Evolutionary conservation across 352 stramenopile genomes (phyloP), one percentile per base, ranked within the genome.

Genomic region (Globisporangium orthogonon): DNA sequence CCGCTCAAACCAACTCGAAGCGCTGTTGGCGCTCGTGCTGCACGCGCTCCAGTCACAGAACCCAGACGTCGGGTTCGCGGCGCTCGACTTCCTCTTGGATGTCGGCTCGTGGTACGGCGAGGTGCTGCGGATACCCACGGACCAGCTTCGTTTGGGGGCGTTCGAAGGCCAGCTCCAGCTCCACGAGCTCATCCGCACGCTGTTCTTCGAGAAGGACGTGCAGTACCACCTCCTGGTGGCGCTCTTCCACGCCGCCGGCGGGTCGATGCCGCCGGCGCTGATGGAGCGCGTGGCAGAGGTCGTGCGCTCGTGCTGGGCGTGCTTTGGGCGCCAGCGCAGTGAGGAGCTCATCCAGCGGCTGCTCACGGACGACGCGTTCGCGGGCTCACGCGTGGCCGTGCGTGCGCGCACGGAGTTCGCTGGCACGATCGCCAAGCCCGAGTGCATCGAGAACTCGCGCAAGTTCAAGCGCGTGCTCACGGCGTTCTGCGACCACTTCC

Each of bases 181-280:
- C 23, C 66, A 85, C 60, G 55, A 88, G 39, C 60, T 85, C 46
- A 84, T 91, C 61, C 77, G 77, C 35, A 76, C 71, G 23, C 58
- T 91, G n/a, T 86, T 90, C 61, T 89, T 90, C 54, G 79, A 89
- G 43, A 86, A 87, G 55, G 82, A 90, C 60, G 60, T 89, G 13
- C 78, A 87, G 61, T 91, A 87, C 55, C 76, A 84, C 37, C 37
- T 88, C 14, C 66, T 91, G 15, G 69, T 86, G 29, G 79, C 70
- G 33, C 58, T 90, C 17, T 89, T 91, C 58, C 83, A 83, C 58
- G 78, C 79, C 23, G 79, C 75, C 0, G 76, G 73, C 13, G 74
- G 75, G 2, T 67, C 60, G 28, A 85, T 89, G 77, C 66, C 82
- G 9, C 71, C 76, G 2, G 80, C 67, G 14, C 70, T 88, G 37